Evolutionary conservation across 2,329 filamentous ascomycete genomes (phyloP).

Genomic region (Pseudogymnoascus sp.): DNA sequence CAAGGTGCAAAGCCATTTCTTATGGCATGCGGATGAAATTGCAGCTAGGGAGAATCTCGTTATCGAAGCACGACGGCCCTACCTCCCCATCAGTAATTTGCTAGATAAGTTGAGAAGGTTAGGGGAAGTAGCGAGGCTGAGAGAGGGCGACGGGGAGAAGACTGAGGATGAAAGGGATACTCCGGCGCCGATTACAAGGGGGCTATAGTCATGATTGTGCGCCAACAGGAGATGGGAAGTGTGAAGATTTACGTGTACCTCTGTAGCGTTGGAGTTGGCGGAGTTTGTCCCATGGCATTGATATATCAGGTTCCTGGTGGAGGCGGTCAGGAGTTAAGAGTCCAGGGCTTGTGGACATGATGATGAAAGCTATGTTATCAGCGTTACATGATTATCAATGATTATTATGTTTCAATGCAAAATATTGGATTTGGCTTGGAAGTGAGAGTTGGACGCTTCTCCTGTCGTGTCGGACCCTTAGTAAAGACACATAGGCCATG

Average conservation of each 20-base stretch:
- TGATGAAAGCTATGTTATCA: background rate
- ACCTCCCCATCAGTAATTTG: slow-evolving; percentile 49
- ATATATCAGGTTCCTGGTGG: background rate
- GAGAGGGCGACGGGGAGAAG: slow-evolving; percentile 26
- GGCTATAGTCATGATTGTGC: background rate
- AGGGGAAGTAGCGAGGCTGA: slow-evolving; percentile 30
- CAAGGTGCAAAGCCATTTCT: slow-evolving; percentile 53
- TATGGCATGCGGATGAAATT: slow-evolving; percentile 49
- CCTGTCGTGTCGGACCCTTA: too few relatives aligned
- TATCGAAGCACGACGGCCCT: slow-evolving; percentile 46
- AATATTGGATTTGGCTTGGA: slow-evolving; percentile 44
- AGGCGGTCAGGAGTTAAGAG: background rate
- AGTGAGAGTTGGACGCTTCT: slow-evolving; percentile 40
- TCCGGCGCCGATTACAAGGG: background rate
- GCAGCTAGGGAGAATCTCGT: slow-evolving; percentile 38
- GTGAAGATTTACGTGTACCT: background rate
- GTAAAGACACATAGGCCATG: background rate
- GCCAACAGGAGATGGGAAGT: background rate
- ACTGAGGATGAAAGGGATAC: slow-evolving; percentile 2
- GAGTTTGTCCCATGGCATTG: background rate
- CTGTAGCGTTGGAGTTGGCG: background rate
- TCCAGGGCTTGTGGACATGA: background rate
- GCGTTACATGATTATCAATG: background rate
- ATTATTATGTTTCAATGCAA: background rate
- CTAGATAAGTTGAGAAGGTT: slow-evolving; percentile 45